Evolutionary conservation across 2,329 filamentous ascomycete genomes (phyloP).

Genomic region (Ophiostoma perfectum): DNA sequence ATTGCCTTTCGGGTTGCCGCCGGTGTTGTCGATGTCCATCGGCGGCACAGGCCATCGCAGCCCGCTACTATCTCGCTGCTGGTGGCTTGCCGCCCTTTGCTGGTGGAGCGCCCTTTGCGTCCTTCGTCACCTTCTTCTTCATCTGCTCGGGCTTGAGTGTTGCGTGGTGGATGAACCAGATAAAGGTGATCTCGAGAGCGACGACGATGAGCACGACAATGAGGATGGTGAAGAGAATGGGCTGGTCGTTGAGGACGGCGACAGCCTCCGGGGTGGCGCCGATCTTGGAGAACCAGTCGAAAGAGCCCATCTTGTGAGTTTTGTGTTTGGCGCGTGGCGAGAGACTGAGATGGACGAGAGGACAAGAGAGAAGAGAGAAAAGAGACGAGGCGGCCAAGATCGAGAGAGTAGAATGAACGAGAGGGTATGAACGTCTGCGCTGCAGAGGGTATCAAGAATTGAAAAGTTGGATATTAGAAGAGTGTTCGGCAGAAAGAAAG

Average conservation of each 20-base stretch:
- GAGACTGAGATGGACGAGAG: not conserved
- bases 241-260: constrained; percentile 56
- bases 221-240: constrained; percentile 53
- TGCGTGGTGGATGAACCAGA: constrained; percentile 56
- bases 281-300: constrained; percentile 52
- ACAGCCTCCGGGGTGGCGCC: constrained; percentile 55
- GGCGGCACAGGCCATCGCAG: not conserved
- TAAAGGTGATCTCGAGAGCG: constrained; percentile 42
- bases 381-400: not conserved
- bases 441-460: constrained; percentile 18
- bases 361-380: not conserved
- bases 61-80: constrained; percentile 23
- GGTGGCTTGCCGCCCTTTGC: constrained; percentile 35
- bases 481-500: not conserved
- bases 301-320: constrained; percentile 40
- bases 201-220: constrained; percentile 49
- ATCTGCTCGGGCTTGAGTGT: constrained; percentile 57
- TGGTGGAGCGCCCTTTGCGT: constrained; percentile 33
- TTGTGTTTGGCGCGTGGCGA: not conserved
- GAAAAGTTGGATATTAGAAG: not conserved
- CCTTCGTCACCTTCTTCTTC: constrained; percentile 41
- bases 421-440: constrained; percentile 13
- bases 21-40: too few relatives aligned
- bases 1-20: not conserved
- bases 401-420: not conserved